Conservation (phyloP, 2,329 filamentous ascomycete genomes). For the Dactylella cylindrospora region DNA sequence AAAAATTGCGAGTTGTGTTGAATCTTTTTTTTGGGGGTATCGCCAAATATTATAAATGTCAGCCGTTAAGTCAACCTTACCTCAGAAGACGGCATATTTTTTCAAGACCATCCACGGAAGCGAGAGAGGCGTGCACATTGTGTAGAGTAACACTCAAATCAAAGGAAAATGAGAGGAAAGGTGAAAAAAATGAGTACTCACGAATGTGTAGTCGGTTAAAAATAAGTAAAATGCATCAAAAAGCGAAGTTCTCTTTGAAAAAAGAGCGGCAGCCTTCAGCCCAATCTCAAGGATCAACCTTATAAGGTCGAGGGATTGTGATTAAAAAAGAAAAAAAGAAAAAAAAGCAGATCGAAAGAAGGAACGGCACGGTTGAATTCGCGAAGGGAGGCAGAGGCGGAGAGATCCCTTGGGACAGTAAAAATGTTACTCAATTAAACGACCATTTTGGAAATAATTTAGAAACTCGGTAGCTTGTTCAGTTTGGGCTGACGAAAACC, state of each 20-base stretch:
- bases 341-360: too few relatives aligned
- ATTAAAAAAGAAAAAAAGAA: too few relatives aligned
- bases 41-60: constrained; percentile 25
- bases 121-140: too few relatives aligned
- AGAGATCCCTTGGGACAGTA: too few relatives aligned
- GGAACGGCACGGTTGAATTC: too few relatives aligned
- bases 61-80: constrained; percentile 43
- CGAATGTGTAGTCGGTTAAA: constrained; percentile 15
- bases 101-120: background rate
- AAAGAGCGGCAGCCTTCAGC: too few relatives aligned
- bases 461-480: constrained; percentile 15
- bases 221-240: background rate
- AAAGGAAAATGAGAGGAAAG: background rate
- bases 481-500: constrained; percentile 14
- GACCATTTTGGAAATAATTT: constrained; percentile 26
- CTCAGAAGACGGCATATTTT: constrained; percentile 16
- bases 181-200: constrained; percentile 27
- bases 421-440: constrained; percentile 22
- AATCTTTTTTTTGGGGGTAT: too few relatives aligned
- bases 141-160: background rate
- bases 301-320: too few relatives aligned
- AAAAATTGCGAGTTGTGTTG: too few relatives aligned
- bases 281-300: too few relatives aligned
- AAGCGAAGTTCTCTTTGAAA: constrained; percentile 17
- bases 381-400: too few relatives aligned